Evolutionary conservation across 768 basidiomycete genomes (phyloP).

Genomic region (Tulasnella sp.): DNA sequence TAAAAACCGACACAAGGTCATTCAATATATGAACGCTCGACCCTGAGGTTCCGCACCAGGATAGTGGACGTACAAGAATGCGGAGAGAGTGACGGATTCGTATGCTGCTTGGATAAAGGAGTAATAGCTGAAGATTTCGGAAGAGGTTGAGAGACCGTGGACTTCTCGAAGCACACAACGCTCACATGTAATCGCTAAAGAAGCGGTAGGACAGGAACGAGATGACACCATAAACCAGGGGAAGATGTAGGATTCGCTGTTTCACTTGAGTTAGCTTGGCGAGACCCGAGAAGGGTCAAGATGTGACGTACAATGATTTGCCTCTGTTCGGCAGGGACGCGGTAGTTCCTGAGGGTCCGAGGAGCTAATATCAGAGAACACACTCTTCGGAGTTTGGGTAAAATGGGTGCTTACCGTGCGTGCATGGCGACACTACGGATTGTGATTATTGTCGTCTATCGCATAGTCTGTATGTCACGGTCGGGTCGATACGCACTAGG

Average conservation of each 20-base stretch:
- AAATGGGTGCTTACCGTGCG: slow-evolving; percentile 24
- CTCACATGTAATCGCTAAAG: slow-evolving; percentile 65
- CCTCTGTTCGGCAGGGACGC: slow-evolving; percentile 65
- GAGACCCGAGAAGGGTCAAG: background rate
- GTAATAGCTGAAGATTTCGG: slow-evolving; percentile 43
- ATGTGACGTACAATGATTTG: slow-evolving; percentile 53
- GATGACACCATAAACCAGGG: slow-evolving; percentile 66
- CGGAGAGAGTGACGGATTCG: slow-evolving; percentile 76
- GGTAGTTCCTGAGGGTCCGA: slow-evolving; percentile 52
- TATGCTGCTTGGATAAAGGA: slow-evolving; percentile 45
- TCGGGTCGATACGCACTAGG: too few relatives aligned
- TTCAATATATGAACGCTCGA: background rate
- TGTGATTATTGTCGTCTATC: slow-evolving; percentile 39
- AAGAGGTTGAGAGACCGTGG: background rate
- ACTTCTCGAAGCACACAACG: background rate
- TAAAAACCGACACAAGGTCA: slow-evolving; percentile 34
- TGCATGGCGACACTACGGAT: slow-evolving; percentile 31
- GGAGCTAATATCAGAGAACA: background rate
- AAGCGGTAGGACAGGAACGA: slow-evolving; percentile 84
- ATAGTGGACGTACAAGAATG: slow-evolving; percentile 65
- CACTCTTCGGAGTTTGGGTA: background rate
- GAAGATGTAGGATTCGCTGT: slow-evolving; percentile 73
- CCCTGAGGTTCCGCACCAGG: background rate
- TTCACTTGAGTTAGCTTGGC: slow-evolving; percentile 1
- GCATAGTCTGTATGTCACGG: background rate